These are phyloP conservation scores for Bipolaris zeicola DNA, from an alignment of 2,329 filamentous ascomycete species.

Conservation along the genomic window DNA sequence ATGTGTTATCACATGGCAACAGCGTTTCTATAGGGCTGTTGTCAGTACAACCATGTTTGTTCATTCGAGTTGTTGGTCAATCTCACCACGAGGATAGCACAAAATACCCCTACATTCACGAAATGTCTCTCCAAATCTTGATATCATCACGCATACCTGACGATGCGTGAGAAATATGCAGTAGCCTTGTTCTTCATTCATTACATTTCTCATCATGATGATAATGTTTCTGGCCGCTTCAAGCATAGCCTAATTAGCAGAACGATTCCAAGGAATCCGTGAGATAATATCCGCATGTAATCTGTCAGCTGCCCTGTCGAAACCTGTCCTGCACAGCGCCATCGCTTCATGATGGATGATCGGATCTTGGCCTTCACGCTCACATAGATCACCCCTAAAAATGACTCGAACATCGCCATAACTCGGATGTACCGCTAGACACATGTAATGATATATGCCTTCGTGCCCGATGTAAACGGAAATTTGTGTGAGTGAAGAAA, in stretches of 20 bases:
- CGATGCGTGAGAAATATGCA: too few species aligned
- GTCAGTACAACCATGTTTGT: too few species aligned
- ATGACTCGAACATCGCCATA: neutral
- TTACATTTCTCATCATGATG: too few species aligned
- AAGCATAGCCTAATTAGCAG: neutral
- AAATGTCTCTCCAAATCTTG: too few species aligned
- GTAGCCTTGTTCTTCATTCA: too few species aligned
- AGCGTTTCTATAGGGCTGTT: neutral
- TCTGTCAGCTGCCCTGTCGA: constrained; percentile 2
- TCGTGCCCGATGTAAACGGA: constrained; percentile 12
- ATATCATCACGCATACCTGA: too few species aligned
- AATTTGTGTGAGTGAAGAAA: constrained; percentile 6
- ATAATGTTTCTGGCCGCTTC: neutral
- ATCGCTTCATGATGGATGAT: constrained; percentile 2
- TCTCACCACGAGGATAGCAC: too few species aligned
- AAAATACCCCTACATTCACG: too few species aligned
- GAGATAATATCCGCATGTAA: neutral
- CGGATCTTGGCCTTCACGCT: constrained; percentile 9
- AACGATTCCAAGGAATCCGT: too few species aligned
- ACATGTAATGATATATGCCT: constrained; percentile 12
- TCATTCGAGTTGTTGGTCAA: neutral
- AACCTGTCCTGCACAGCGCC: constrained; percentile 8
- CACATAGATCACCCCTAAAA: constrained; percentile 4
- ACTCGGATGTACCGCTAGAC: neutral
- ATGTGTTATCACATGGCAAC: neutral